Evolutionary conservation across 1,284 basidiomycete species (phyloP), one percentile per base, ranked within the genome.

Genomic region (Fomitopsis pinicola): DNA sequence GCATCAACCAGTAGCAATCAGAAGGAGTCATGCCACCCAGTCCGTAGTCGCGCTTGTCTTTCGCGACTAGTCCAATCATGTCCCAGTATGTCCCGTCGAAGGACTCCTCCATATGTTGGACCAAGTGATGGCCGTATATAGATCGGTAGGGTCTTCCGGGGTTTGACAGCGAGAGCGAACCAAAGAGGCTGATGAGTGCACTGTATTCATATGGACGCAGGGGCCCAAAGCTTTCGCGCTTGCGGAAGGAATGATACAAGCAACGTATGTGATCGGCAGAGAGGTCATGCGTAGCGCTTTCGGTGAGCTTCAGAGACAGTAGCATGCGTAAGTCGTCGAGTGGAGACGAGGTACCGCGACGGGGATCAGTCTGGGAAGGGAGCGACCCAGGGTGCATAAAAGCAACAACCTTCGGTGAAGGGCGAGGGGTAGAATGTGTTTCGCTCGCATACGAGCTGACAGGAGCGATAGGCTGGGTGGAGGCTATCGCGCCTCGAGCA

Each of bases 1-100:
- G 73, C 75, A 81, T 77, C 54, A 77, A 61, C 79, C 79, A 80
- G 61, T 76, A 81, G 58, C 69, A 71, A 63, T 80, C 80, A 8
- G 74, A 72, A 35, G 68, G 63, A 9, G 61, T 63, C 26, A 79
- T 65, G 14, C 3, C 8, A 2, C 59, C 19, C 33, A 70, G 63
- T 38, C 66, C 65, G 19, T 63, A 61, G 38, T 62, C 59, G 15
- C 59, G 54, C 63, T 80, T 80, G 63, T 76, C 72, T 22, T 55
- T 40, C 12, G 59, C 66, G 9, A 77, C 42, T 2, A 54, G 44
- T 1, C 65, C 19, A 1, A 77, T 62, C 57, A 80, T 72, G 22
- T 67, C 14, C 80, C 79, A 81, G 59, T 77, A 72, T 17, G 70
- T 66, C 52, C 66, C 69, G 15, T 42, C 54, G 15, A 61, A 30